phyloP scores from a whole-genome alignment of 2,329 filamentous ascomycete species.

The Penicillium hordei region DNA sequence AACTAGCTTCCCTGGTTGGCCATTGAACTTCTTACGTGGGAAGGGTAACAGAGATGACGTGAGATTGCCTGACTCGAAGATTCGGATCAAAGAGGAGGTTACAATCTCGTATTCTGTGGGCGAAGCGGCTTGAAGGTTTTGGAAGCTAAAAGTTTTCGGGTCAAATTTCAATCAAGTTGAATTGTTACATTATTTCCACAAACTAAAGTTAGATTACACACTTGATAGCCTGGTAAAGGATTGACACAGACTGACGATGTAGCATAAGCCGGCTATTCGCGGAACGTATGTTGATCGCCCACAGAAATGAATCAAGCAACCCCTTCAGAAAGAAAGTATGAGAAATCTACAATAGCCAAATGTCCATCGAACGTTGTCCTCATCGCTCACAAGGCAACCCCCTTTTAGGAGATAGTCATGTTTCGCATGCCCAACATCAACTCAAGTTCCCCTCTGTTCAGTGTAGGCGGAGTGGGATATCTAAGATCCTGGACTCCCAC shows the following conservation, averaged over 20 bases:
- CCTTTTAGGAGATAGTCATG: not conserved
- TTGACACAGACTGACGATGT: not conserved
- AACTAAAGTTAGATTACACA: not conserved
- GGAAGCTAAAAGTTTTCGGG: not conserved
- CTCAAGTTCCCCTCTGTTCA: not conserved
- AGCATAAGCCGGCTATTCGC: too few species aligned
- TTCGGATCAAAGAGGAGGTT: conserved; percentile 2
- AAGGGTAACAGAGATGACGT: not conserved
- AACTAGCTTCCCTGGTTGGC: conserved; percentile 9
- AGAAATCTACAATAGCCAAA: not conserved
- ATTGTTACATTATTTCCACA: not conserved
- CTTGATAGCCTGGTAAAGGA: not conserved
- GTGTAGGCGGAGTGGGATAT: not conserved
- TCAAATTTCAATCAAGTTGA: not conserved
- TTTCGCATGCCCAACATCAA: not conserved
- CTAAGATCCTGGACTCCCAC: not conserved
- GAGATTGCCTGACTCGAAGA: not conserved
- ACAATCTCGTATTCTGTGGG: not conserved
- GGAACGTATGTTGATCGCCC: not conserved
- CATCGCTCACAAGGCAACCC: too few species aligned
- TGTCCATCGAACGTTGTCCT: too few species aligned
- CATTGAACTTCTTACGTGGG: not conserved
- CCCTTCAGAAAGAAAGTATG: not conserved
- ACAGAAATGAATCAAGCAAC: not conserved
- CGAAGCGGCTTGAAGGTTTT: not conserved